These are phyloP conservation scores for Breviolum minutum DNA, from an alignment of 73 alveolate species.

Conservation along the genomic window DNA sequence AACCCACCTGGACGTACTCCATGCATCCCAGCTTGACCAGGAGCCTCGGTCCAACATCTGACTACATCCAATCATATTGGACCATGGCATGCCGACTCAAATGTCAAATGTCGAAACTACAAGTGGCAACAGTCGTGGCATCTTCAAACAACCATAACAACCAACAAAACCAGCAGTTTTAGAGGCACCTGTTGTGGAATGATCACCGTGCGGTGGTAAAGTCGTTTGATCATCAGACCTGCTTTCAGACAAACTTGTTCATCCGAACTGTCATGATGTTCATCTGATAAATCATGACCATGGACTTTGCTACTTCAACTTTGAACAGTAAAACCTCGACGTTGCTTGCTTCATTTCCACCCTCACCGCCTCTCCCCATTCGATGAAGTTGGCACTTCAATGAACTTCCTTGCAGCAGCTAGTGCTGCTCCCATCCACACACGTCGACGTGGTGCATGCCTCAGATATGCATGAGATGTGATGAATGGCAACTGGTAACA, in stretches of 20 bases:
- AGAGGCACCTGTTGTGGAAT: not conserved
- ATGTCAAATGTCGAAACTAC: too few species aligned
- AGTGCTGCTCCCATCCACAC: slow-evolving; percentile 83
- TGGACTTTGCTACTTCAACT: too few species aligned
- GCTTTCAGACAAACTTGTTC: too few species aligned
- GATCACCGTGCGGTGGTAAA: not conserved
- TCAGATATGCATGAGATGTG: not conserved
- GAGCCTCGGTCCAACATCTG: not conserved
- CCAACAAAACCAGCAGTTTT: not conserved
- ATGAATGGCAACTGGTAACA: not conserved
- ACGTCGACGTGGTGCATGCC: slow-evolving; percentile 52
- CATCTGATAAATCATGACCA: too few species aligned
- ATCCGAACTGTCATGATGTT: too few species aligned
- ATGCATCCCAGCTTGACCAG: not conserved
- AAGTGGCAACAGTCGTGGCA: not conserved
- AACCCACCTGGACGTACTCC: slow-evolving; percentile 23
- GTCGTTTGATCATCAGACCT: too few species aligned
- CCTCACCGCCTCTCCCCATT: not conserved
- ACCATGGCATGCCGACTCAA: too few species aligned
- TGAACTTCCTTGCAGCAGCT: slow-evolving; percentile 84
- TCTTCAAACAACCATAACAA: too few species aligned
- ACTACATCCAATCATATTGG: too few species aligned
- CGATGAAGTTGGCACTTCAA: not conserved
- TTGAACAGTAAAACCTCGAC: too few species aligned
- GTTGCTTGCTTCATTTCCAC: too few species aligned